Conservation (phyloP, 2,329 filamentous ascomycete genomes). For the Microcyclosporella mali region DNA sequence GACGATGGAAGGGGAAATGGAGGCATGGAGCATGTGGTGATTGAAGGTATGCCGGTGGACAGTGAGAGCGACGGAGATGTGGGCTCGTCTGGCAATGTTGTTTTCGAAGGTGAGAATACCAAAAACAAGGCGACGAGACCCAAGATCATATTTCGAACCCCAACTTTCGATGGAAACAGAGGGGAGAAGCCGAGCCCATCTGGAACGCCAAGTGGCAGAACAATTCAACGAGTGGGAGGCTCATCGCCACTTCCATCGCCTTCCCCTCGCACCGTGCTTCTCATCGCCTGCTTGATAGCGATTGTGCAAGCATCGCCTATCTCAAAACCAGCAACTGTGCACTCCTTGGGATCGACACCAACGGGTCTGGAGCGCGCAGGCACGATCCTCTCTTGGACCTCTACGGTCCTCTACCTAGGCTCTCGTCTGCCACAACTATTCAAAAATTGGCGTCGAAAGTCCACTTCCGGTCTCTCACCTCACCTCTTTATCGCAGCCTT, state of each 20-base stretch:
- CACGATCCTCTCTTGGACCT: slow-evolving; percentile 51
- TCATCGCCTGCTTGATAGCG: slow-evolving; percentile 42
- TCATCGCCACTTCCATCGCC: slow-evolving; percentile 40
- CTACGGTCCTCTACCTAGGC: slow-evolving; percentile 51
- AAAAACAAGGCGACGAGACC: slow-evolving; percentile 18
- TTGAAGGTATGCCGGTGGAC: slow-evolving; percentile 27
- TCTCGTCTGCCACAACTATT: slow-evolving; percentile 60
- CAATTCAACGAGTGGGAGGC: slow-evolving; percentile 25
- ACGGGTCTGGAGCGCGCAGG: slow-evolving; percentile 41
- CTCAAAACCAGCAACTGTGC: slow-evolving; percentile 14
- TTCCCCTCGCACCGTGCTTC: slow-evolving; percentile 42
- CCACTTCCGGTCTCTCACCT: slow-evolving; percentile 58
- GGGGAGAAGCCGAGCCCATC: slow-evolving; percentile 18
- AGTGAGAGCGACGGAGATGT: slow-evolving; percentile 4
- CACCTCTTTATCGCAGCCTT: slow-evolving; percentile 61
- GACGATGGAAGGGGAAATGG: slow-evolving; percentile 14
- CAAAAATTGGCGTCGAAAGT: slow-evolving; percentile 58
- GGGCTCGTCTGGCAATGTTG: slow-evolving; percentile 8
- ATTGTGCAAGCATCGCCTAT: slow-evolving; percentile 36
- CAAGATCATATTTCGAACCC: slow-evolving; percentile 27
- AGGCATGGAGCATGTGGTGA: slow-evolving; percentile 25
- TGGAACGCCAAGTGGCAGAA: slow-evolving; percentile 21
- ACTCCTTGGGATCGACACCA: not conserved
- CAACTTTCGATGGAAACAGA: slow-evolving; percentile 28
- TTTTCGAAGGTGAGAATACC: slow-evolving; percentile 7